Base-by-base conservation (phyloP, 768 basidiomycete genomes). In the Tremella fuciformis region DNA sequence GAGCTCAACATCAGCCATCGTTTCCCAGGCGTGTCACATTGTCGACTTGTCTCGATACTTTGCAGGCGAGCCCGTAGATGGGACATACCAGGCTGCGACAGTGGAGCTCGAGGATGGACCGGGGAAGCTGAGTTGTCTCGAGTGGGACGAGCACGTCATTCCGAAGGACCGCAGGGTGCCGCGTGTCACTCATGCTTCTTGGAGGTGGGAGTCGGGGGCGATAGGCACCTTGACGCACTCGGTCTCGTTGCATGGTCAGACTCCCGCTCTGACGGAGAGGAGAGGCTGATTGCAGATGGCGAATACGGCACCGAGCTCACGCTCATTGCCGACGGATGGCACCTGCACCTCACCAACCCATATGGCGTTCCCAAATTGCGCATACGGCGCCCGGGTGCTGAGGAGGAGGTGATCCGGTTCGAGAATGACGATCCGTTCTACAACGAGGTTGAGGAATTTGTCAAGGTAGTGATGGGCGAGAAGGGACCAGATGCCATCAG, bases 141-240 rank as follows among this genome's bases (percentile, higher is more conserved):
- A n/a, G n/a, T n/a, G n/a, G n/a, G n/a, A n/a, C n/a, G n/a, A n/a
- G n/a, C n/a, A n/a, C n/a, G n/a, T n/a, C n/a, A n/a, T n/a, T n/a
- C n/a, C n/a, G n/a, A n/a, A n/a, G n/a, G n/a, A n/a, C n/a, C n/a
- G n/a, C n/a, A n/a, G n/a, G n/a, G n/a, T n/a, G n/a, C n/a, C n/a
- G n/a, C n/a, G n/a, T n/a, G 88, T 90, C 57, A 97, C 93, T 13
- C 80, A 87, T 19, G 92, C 93, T 29, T 88, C 85, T 24, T 97
- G 93, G 92, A 96, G 94, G 81, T 97, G 93, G 71, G 86, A 88
- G 65, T 89, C 82, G 55, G 93, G 93, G 3, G 94, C 91, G 25
- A 88, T 94, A 21, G 93, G 93, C 19, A 87, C 83, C 62, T 86
- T 98, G 74, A 87, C 84, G 1, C 94, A 98, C 69, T 81, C 88